Evolutionary conservation across 2,329 filamentous ascomycete species (phyloP), one percentile per base, ranked within the genome.

Genomic region (Exophiala bonariae): DNA sequence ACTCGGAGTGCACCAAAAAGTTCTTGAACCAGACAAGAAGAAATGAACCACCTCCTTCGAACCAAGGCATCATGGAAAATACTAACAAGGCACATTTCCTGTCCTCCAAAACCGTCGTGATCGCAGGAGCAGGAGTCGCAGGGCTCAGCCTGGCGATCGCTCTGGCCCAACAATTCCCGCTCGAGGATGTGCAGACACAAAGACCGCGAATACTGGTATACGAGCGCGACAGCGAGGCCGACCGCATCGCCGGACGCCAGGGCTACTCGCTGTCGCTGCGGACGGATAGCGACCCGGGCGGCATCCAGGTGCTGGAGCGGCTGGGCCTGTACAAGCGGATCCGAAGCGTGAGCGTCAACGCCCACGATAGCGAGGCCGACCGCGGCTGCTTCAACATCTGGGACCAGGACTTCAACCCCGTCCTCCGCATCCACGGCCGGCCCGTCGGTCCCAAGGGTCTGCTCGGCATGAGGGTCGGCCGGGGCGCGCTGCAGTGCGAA

Each of bases 121-220:
- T 77, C 7, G 63, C 68, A 3, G 74, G 74, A 4, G 71, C 62
- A 16, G 74, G 74, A 20, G 63, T 75, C 17, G 67, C 71, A 8
- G 72, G 74, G 3, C 64, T 70, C 9, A 60, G 70, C 5, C 76
- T 77, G 44, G 66, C 64, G 19, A 57, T 67, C 39, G 64, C 69
- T 11, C 59, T 76, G 7, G 63, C 61, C 26, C 68, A 67, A 40
- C 61, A 66, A 3, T 75, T 71, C 68, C 49, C 55, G n/a, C n/a
- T n/a, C n/a, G n/a, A n/a, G n/a, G n/a, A n/a, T n/a, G n/a, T 30
- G 19, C 20, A 7, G 22, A 63, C n/a, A 49, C 60, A 2, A 60
- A 63, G 0, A 72, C 71, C 1, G 59, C n/a, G 52, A 3, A 59
- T 75, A 35, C 57, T 61, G 36, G 61, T 75, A 39, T 72, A 70